Percentiles rank a stretch among this genome's conserved stretches.
These are phyloP conservation scores for Eucalyptus curtisii DNA, from an alignment of 345 rosid genomes.

Conservation along the genomic window DNA sequence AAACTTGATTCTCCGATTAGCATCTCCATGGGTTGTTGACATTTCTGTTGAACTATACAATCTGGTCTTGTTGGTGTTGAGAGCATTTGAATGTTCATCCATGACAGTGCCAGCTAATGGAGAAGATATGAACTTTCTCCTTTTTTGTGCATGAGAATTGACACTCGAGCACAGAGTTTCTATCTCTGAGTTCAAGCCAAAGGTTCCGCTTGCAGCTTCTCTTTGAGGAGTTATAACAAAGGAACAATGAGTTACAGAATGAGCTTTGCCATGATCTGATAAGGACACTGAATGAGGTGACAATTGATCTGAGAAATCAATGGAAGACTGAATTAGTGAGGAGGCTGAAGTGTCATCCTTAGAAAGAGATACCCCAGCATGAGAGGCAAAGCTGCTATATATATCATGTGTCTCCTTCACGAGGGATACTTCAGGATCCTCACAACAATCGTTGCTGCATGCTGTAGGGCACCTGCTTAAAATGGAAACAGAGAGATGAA, in stretches of 20 bases:
- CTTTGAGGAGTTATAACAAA: conserved; percentile 31
- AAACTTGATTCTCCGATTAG: conserved; percentile 41
- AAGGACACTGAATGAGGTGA: conserved; percentile 21
- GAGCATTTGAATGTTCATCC: background rate
- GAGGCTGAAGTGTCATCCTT: conserved; percentile 39
- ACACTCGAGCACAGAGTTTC: conserved; percentile 53
- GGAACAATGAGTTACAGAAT: conserved; percentile 13
- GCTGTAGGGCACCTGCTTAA: background rate
- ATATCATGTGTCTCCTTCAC: conserved; percentile 47
- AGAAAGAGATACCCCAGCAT: conserved; percentile 39
- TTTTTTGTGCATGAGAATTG: conserved; percentile 55
- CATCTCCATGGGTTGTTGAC: conserved; percentile 6
- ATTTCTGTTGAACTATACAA: background rate
- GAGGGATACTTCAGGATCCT: background rate
- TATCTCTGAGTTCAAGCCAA: conserved; percentile 21
- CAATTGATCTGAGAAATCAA: conserved; percentile 26
- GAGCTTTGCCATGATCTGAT: conserved; percentile 11
- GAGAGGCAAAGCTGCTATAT: conserved; percentile 7
- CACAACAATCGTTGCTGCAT: background rate
- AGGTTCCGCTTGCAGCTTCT: conserved; percentile 7
- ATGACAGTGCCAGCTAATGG: conserved; percentile 20
- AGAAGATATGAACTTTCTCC: conserved; percentile 31
- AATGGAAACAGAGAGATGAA: background rate
- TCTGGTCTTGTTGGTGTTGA: background rate
- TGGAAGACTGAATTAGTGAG: conserved; percentile 33